phyloP scores from a whole-genome alignment of 2,329 filamentous ascomycete species.

The Neospermospora avenae region DNA sequence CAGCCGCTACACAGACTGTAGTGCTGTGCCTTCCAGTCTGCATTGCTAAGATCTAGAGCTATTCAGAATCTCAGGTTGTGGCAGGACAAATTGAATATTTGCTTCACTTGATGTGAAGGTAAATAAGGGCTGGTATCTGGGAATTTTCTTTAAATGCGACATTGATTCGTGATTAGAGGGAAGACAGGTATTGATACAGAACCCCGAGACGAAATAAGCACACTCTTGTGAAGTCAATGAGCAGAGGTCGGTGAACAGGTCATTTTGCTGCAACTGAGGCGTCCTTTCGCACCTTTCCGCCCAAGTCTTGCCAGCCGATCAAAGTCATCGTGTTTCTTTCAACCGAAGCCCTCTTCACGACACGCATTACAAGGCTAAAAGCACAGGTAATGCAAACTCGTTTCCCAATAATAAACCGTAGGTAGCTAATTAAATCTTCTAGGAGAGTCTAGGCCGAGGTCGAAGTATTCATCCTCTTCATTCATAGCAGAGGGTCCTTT shows the following conservation, averaged over 20 bases:
- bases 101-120: background rate
- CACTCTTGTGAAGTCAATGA: background rate
- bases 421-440: background rate
- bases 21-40: background rate
- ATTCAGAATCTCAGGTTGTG: background rate
- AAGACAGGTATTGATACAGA: background rate
- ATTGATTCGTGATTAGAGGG: background rate
- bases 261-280: no score
- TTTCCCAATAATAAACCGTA: no score
- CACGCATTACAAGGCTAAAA: no score
- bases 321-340: no score
- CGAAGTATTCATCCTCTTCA: no score
- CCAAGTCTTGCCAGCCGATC: no score
- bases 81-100: background rate
- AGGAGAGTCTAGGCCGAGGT: background rate
- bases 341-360: no score
- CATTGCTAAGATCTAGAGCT: background rate
- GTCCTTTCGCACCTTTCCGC: no score
- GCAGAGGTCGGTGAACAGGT: no score
- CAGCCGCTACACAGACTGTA: background rate
- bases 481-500: background rate
- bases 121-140: background rate
- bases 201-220: background rate
- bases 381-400: no score
- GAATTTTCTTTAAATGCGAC: background rate